A percentile compares a stretch with the other conserved stretches of the same genome.
Evolutionary conservation across 805 yeast genomes (phyloP).

Genomic region (Sungouiozyma ichnusensis): DNA sequence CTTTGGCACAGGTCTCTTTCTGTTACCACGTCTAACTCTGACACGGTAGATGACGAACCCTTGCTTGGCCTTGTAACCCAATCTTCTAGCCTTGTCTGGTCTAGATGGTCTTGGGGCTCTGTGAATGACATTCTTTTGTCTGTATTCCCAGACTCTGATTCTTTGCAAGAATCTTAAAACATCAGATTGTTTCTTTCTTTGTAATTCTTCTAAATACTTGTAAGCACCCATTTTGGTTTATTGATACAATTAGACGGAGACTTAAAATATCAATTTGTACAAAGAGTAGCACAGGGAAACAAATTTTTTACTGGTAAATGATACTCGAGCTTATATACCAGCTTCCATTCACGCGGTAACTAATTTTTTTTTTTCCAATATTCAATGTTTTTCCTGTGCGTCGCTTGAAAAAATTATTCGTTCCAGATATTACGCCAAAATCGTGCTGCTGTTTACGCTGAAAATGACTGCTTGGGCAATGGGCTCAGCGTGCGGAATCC

Average conservation of each 20-base stretch:
- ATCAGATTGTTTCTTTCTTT: slow-evolving; percentile 99
- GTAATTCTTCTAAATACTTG: slow-evolving; percentile 98
- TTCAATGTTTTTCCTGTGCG: background rate
- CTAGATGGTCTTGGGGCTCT: slow-evolving; percentile 97
- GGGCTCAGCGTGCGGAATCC: no score
- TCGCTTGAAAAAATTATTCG: no score
- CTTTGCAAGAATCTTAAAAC: slow-evolving; percentile 97
- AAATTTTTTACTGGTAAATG: background rate
- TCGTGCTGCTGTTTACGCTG: no score
- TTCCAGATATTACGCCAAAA: no score
- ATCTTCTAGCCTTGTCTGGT: slow-evolving; percentile 99
- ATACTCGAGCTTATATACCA: background rate
- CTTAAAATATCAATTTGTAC: no score
- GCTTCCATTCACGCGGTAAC: no score
- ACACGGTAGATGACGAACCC: slow-evolving; percentile 97
- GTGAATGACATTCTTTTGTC: slow-evolving; percentile 98
- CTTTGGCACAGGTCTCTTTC: slow-evolving; percentile 99
- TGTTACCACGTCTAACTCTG: slow-evolving; percentile 99
- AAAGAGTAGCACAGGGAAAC: background rate
- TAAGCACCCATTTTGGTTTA: slow-evolving; percentile 86
- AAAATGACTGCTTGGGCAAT: no score
- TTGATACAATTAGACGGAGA: background rate
- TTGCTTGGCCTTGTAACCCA: slow-evolving; percentile 99
- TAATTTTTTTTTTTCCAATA: no score
- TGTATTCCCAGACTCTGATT: slow-evolving; percentile 99